Base-by-base conservation (phyloP, 345 rosid genomes). In the Salix purpurea region DNA sequence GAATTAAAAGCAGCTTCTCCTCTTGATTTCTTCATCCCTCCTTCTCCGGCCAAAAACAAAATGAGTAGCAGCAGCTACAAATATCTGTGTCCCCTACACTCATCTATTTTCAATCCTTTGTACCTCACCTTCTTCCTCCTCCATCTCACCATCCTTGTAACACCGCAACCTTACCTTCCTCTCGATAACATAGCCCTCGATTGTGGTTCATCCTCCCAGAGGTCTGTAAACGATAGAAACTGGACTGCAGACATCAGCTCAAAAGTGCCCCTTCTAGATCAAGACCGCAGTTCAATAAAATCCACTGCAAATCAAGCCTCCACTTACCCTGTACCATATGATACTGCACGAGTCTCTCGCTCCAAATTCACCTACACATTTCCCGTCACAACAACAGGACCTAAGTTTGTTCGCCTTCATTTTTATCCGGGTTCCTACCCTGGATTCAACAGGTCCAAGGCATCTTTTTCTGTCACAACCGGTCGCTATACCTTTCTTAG, bases 281-380 rank as follows among this genome's bases (percentile, higher is more conserved):
- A 37, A 37, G 44, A 8, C 42, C 2, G 11, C 42, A 0, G 11
- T 3, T 39, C 42, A 8, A 39, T 2, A 39, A 0, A 39, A 7
- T 10, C 11, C 42, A 39, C 11, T 7, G 42, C 42, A 39, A 39
- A 39, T 39, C 2, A 8, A 39, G 12, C 42, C 42, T 39, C 11
- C 42, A 39, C 42, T 39, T 0, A 2, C 10, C 2, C 62, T 9
- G 66, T 69, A 18, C 87, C 84, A 0, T 84, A 68, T 69, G 2
- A 11, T n/a, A 75, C 80, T 2, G 82, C 82, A 15, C 75, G 84
- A 14, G 12, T 78, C 48, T 80, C 78, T 52, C 21, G 3, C 46
- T 81, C 84, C 13, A 52, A 50, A 24, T 84, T 84, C 74, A 78
- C 78, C 61, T 84, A 81, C 75, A 19, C 71, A 1, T 75, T 84